A percentile compares a stretch with the other conserved stretches of the same genome.
phyloP scores from a whole-genome alignment of 2,329 filamentous ascomycete genomes.

The Lasiodiplodia sp. region DNA sequence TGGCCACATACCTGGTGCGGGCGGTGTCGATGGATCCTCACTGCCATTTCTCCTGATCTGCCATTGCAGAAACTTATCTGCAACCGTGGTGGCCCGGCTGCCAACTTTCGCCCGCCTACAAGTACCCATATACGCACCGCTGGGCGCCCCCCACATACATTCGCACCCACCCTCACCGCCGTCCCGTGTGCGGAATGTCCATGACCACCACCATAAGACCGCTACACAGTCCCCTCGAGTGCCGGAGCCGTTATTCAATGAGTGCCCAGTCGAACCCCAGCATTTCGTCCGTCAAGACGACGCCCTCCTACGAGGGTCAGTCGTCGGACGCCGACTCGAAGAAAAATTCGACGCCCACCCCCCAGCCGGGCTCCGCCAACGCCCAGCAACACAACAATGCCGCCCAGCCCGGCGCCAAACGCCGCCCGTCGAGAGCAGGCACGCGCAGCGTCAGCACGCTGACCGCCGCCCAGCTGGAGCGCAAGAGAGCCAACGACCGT shows the following conservation, averaged over 20 bases:
- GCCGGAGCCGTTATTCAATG: slow-evolving; percentile 47
- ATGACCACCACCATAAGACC: slow-evolving; percentile 30
- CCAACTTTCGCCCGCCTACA: slow-evolving; percentile 28
- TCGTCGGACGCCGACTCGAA: slow-evolving; percentile 49
- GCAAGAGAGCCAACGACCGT: slow-evolving; percentile 67
- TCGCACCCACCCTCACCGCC: slow-evolving; percentile 27
- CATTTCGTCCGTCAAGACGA: slow-evolving; percentile 46
- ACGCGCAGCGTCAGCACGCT: slow-evolving; percentile 65
- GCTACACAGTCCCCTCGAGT: slow-evolving; percentile 36
- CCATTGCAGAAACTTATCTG: slow-evolving; percentile 30
- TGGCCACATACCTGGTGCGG: slow-evolving; percentile 23
- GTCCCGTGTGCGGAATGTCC: slow-evolving; percentile 29
- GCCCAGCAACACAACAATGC: slow-evolving; percentile 20
- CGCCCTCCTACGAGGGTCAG: slow-evolving; percentile 47
- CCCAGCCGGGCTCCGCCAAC: not conserved
- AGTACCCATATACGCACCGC: slow-evolving; percentile 27
- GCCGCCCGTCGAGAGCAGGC: slow-evolving; percentile 61
- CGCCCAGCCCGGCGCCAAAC: slow-evolving; percentile 47
- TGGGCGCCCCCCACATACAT: slow-evolving; percentile 28
- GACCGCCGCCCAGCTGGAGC: slow-evolving; percentile 64
- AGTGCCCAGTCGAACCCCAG: slow-evolving; percentile 41
- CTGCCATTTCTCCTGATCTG: slow-evolving; percentile 31
- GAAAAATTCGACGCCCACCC: slow-evolving; percentile 38
- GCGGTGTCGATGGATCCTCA: slow-evolving; percentile 24
- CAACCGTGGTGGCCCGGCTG: slow-evolving; percentile 26